Base-by-base conservation (phyloP, 495 filamentous ascomycete genomes). In the Hapsidospora chrysogenum region DNA sequence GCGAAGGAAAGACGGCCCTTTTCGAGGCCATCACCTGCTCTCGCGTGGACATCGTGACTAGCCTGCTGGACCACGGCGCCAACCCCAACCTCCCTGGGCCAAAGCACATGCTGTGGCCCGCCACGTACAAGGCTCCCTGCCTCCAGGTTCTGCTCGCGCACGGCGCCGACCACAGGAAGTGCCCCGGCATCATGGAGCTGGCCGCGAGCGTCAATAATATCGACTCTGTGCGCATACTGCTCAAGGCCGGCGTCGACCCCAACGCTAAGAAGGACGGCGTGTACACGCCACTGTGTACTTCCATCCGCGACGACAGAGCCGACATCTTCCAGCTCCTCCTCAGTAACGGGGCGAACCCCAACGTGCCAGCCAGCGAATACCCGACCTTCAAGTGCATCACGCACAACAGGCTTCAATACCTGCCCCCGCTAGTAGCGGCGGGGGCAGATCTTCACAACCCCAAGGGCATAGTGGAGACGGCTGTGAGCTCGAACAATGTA, bases 321-420 rank as follows among this genome's bases (percentile, higher is more conserved):
- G 61, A 67, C 41, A 64, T 74, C 31, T 51, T 74, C 9, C 39
- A 56, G 17, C 50, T 69, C 6, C 54, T 74, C 1, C 54, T 72
- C 11, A 41, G 47, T 9, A 53, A 57, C 25, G 62, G 63, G 9
- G 68, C 67, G 9, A 59, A 70, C 44, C 65, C 70, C 4, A 74
- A 72, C 37, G 37, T 62, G 9, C 52, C 53, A 32, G 63, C 66
- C 18, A 57, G 58, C n/a, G 64, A 70, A 38, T 69, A 68, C 41
- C 66, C 68, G 2, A 52, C 57, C 11, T 70, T 61, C 53, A 70
- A 72, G 39, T 72, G 68, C 44, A 50, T 72, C 8, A 72, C 68
- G 3, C 68, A 72, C 40, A 49, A 60, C 35, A 57, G 66, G 11
- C 42, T 58, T 11, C 59, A 68, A 28, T 58, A 63, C 37, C 56